These are phyloP conservation scores for Xylaria grammica DNA, from an alignment of 495 filamentous ascomycete genomes.

Conservation along the genomic window DNA sequence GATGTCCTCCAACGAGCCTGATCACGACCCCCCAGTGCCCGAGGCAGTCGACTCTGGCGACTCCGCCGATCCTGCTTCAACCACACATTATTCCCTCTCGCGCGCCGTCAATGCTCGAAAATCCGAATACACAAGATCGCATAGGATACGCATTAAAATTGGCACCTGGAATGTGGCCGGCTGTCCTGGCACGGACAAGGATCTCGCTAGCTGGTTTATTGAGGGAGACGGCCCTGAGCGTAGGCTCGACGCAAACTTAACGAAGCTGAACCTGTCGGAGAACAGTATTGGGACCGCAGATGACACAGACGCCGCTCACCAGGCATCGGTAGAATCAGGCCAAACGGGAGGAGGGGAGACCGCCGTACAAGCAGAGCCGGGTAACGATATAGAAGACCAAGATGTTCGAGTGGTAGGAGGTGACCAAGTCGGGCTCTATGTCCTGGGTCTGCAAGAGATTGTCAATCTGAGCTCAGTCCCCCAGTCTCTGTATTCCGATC, in stretches of 20 bases:
- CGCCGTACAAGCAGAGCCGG: not conserved
- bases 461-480: conserved; percentile 77
- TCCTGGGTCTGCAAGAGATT: conserved; percentile 88
- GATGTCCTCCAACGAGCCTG: conserved; percentile 39
- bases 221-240: conserved; percentile 64
- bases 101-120: conserved; percentile 69
- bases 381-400: conserved; percentile 21
- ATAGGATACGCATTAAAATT: conserved; percentile 78
- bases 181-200: conserved; percentile 79
- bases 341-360: not conserved
- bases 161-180: conserved; percentile 96
- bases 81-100: conserved; percentile 52
- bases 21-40: conserved; percentile 32
- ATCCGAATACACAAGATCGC: conserved; percentile 74
- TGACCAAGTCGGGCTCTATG: conserved; percentile 84
- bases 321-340: not conserved
- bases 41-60: conserved; percentile 46
- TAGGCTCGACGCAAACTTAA: conserved; percentile 60
- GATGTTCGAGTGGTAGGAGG: conserved; percentile 46
- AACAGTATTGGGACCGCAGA: conserved; percentile 33
- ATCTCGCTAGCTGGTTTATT: conserved; percentile 85
- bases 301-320: conserved; percentile 19
- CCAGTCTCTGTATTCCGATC: conserved; percentile 72
- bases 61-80: conserved; percentile 40
- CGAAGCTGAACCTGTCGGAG: conserved; percentile 52